These are phyloP conservation scores for Domatiomyces catenatus DNA, from an alignment of 2,329 filamentous ascomycete genomes.

Conservation along the genomic window DNA sequence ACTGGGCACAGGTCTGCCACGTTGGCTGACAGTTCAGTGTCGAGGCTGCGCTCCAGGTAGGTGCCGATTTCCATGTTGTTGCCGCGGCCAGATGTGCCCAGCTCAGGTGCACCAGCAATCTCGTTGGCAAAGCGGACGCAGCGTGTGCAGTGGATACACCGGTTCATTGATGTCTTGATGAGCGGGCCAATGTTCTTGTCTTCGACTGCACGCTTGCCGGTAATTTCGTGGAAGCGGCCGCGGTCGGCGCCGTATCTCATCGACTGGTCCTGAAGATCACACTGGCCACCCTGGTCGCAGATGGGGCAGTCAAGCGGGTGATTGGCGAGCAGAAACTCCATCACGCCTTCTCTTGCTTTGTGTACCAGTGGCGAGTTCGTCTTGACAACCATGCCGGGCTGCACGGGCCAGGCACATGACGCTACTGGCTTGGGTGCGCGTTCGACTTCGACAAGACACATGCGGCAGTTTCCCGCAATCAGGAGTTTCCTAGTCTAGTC, in stretches of 20 bases:
- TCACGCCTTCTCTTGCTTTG: slow-evolving; percentile 96
- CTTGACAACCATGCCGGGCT: slow-evolving; percentile 98
- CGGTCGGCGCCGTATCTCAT: slow-evolving; percentile 96
- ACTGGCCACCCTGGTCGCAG: slow-evolving; percentile 93
- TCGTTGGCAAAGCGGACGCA: slow-evolving; percentile 98
- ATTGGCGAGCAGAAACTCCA: slow-evolving; percentile 96
- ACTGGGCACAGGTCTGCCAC: slow-evolving; percentile 97
- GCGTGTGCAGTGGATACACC: slow-evolving; percentile 97
- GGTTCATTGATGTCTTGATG: slow-evolving; percentile 99
- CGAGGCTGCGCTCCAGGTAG: slow-evolving; percentile 85
- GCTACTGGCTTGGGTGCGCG: slow-evolving; percentile 90
- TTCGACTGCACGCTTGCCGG: slow-evolving; percentile 92
- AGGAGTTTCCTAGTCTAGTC: slow-evolving; percentile 59
- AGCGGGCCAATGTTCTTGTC: slow-evolving; percentile 98
- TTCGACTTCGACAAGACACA: slow-evolving; percentile 98
- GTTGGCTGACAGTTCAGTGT: slow-evolving; percentile 90
- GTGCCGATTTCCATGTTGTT: slow-evolving; percentile 98
- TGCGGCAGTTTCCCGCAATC: slow-evolving; percentile 98
- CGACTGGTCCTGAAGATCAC: slow-evolving; percentile 96
- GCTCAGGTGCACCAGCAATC: slow-evolving; percentile 83
- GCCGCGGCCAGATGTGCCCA: slow-evolving; percentile 86
- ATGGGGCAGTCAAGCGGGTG: slow-evolving; percentile 93
- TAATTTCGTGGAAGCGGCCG: slow-evolving; percentile 89
- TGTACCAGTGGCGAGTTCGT: slow-evolving; percentile 91
- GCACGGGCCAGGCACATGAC: slow-evolving; percentile 96